Conservation (phyloP, 192 early-diverging fungal species). For the Kickxella alabastrina region DNA sequence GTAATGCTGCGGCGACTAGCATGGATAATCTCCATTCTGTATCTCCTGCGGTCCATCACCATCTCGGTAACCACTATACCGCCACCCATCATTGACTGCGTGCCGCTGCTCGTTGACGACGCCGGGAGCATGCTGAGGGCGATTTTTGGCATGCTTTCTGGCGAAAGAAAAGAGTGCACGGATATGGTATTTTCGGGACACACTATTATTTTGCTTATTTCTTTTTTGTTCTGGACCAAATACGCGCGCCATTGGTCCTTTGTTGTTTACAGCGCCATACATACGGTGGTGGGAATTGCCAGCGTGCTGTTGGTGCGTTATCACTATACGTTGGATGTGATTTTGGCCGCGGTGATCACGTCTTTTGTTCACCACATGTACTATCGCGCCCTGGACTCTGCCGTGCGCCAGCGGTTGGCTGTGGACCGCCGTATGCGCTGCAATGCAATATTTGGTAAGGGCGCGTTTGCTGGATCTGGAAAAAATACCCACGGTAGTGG, state of each 20-base stretch:
- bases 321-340: slow-evolving; percentile 59
- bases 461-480: slow-evolving; percentile 1
- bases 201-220: slow-evolving; percentile 49
- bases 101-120: slow-evolving; percentile 9
- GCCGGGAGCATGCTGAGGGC: slow-evolving; percentile 6
- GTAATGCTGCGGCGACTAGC: slow-evolving; percentile 50
- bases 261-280: slow-evolving; percentile 37
- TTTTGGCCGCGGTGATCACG: slow-evolving; percentile 54
- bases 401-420: slow-evolving; percentile 13
- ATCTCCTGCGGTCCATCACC: slow-evolving; percentile 54
- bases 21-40: slow-evolving; percentile 54
- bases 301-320: slow-evolving; percentile 52
- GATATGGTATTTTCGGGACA: slow-evolving; percentile 63
- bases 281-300: slow-evolving; percentile 41
- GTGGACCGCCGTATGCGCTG: not conserved
- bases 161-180: slow-evolving; percentile 50
- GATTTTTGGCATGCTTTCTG: slow-evolving; percentile 28
- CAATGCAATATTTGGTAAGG: not conserved
- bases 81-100: slow-evolving; percentile 25
- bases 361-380: slow-evolving; percentile 56
- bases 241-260: slow-evolving; percentile 50
- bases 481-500: not conserved
- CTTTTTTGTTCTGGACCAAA: slow-evolving; percentile 52
- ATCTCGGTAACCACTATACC: slow-evolving; percentile 59
- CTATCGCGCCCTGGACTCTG: slow-evolving; percentile 40